Conservation (phyloP, 2,329 filamentous ascomycete genomes). For the Byssochlamys sp. region DNA sequence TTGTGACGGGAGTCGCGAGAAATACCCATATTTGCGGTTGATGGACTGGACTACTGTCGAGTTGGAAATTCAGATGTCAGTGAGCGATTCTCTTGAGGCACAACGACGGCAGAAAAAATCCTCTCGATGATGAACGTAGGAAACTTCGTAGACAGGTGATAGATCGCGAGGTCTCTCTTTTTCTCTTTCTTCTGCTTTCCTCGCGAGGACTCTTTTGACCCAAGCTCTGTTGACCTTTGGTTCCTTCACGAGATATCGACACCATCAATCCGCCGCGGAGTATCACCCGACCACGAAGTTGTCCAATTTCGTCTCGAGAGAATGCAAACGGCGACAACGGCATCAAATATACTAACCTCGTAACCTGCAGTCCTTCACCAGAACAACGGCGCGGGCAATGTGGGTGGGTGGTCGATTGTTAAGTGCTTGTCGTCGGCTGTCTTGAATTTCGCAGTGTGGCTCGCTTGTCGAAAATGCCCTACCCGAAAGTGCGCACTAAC, state of each 20-base stretch:
- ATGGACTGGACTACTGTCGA: constrained; percentile 39
- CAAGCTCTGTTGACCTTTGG: background rate
- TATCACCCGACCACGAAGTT: constrained; percentile 16
- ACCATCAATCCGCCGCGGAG: background rate
- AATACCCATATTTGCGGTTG: constrained; percentile 92
- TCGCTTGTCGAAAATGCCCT: constrained; percentile 37
- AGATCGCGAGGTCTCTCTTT: background rate
- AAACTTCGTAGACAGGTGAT: background rate
- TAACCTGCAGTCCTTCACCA: constrained; percentile 38
- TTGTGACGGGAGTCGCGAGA: constrained; percentile 99
- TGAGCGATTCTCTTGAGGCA: constrained; percentile 3
- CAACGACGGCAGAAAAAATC: background rate
- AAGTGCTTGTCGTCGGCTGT: constrained; percentile 30
- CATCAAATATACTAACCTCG: constrained; percentile 31
- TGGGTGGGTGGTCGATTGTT: constrained; percentile 31
- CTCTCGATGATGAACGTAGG: background rate
- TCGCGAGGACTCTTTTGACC: background rate
- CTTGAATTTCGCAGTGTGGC: constrained; percentile 38
- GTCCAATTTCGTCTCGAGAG: constrained; percentile 3
- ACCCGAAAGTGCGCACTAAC: constrained; percentile 25
- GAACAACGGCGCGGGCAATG: constrained; percentile 31
- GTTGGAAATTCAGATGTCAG: constrained; percentile 4
- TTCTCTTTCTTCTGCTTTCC: background rate
- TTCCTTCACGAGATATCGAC: background rate
- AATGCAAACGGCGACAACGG: constrained; percentile 12